Base-by-base conservation (phyloP, 2,329 filamentous ascomycete species). In the Nigrospora osmanthi region DNA sequence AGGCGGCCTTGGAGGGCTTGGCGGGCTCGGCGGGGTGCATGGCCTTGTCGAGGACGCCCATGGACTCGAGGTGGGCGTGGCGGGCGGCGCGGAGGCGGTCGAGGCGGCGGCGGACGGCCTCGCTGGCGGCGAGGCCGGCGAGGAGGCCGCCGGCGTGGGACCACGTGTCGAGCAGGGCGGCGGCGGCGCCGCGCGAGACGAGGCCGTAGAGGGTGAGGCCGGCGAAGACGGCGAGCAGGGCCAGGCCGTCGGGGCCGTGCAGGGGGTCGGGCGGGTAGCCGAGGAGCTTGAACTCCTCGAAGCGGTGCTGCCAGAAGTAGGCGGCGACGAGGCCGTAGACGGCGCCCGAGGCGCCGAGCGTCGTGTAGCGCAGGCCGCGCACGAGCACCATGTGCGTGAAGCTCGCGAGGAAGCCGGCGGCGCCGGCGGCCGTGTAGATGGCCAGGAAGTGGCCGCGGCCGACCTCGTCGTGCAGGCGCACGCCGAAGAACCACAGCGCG, bases 381-480 rank as follows among this genome's bases (percentile, higher is more conserved):
- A 67, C 58, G 43, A 76, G 58, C 39, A 76, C 72, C 46, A 75
- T 68, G 39, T 63, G 62, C 28, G 66, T 54, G 47, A 89, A 66
- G 38, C 77, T 80, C n/a, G 71, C 66, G 48, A 82, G 72, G 47
- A 78, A 80, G 10, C 77, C 80, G 2, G 80, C 37, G 2, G 72
- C 68, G 43, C 83, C 84, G 7, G 73, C 72, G 9, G 72, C 66
- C 31, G 85, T 51, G 61, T 83, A 87, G 31, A 87, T 65, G n/a
- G 81, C 75, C 16, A 89, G 65, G 63, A 89, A 88, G 45, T 77
- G 72, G 13, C 76, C 82, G 11, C 85, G 73, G 11, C 83, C 85
- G 23, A 88, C 66, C 53, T 88, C 82, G 49, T 87, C 81, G 63
- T 87, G 83, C 32, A 88, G 68, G 2, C 74, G 70, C 11, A 75